Percentiles rank a stretch among this genome's conserved stretches.
Evolutionary conservation across 768 basidiomycete species (phyloP).

Genomic region (Rhizopogon vulgaris): DNA sequence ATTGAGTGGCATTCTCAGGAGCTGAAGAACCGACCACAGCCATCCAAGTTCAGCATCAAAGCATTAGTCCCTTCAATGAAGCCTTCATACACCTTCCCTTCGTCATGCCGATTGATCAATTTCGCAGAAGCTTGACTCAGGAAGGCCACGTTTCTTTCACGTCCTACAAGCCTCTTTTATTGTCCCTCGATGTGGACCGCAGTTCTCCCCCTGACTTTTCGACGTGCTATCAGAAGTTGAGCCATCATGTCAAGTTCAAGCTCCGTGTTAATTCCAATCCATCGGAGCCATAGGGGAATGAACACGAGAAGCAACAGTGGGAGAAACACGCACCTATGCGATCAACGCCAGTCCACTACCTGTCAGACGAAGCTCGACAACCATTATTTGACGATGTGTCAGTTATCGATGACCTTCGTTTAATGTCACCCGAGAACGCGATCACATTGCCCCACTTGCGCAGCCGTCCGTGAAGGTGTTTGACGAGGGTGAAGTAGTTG

Average conservation of each 20-base stretch:
- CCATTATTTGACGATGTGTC: too few relatives aligned
- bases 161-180: neutral
- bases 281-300: conserved; percentile 3
- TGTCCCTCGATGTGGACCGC: neutral
- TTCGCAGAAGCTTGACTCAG: conserved; percentile 3
- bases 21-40: neutral
- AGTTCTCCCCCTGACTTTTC: neutral
- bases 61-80: conserved; percentile 1
- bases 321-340: neutral
- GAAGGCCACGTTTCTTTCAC: neutral
- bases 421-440: too few relatives aligned
- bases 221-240: neutral
- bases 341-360: too few relatives aligned
- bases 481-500: too few relatives aligned
- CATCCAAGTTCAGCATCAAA: neutral
- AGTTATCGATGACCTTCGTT: too few relatives aligned
- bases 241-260: neutral
- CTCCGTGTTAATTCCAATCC: neutral
- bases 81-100: too few relatives aligned
- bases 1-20: conserved; percentile 7
- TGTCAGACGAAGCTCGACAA: too few relatives aligned
- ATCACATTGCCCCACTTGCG: too few relatives aligned
- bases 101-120: neutral
- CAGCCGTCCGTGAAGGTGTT: too few relatives aligned
- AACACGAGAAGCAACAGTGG: conserved; percentile 10